Conservation (phyloP, 371 early-diverging fungal species). For the Syncephalastrum contaminatum region DNA sequence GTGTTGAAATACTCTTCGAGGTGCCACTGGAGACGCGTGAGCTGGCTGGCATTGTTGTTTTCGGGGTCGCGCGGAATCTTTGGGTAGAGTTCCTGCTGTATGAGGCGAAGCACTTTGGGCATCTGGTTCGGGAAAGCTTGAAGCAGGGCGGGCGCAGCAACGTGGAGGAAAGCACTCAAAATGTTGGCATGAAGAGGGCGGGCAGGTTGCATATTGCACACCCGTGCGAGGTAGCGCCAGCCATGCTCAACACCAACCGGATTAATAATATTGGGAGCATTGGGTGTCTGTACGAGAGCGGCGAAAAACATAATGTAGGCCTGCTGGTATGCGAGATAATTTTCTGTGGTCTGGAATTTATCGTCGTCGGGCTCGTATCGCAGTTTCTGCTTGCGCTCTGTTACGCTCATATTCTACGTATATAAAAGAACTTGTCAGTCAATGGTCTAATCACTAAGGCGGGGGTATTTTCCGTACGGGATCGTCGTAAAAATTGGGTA, state of each 20-base stretch:
- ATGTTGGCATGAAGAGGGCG: slow-evolving; percentile 71
- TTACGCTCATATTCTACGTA: slow-evolving; percentile 30
- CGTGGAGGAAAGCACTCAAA: slow-evolving; percentile 65
- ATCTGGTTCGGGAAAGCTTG: slow-evolving; percentile 34
- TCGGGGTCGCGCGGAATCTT: slow-evolving; percentile 13
- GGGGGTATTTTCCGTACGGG: slow-evolving; percentile 40
- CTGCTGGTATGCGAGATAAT: slow-evolving; percentile 70
- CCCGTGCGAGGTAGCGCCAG: slow-evolving; percentile 82
- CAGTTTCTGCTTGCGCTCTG: slow-evolving; percentile 35
- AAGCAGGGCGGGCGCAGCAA: slow-evolving; percentile 33
- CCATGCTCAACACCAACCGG: slow-evolving; percentile 60
- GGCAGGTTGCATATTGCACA: slow-evolving; percentile 69
- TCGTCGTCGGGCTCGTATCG: slow-evolving; percentile 54
- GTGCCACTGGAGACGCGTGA: slow-evolving; percentile 9
- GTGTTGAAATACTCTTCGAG: slow-evolving; percentile 16
- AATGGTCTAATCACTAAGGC: not conserved
- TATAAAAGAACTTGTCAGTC: not conserved
- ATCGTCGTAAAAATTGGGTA: slow-evolving; percentile 65
- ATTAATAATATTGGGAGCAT: slow-evolving; percentile 46
- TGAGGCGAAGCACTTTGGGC: slow-evolving; percentile 29
- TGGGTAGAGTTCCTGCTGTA: slow-evolving; percentile 26
- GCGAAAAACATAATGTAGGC: slow-evolving; percentile 76
- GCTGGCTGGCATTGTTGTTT: slow-evolving; percentile 16
- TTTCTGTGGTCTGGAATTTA: slow-evolving; percentile 59
- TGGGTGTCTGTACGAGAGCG: slow-evolving; percentile 67